Conservation (phyloP, 1,284 basidiomycete genomes). For the Inonotus obliquus region DNA sequence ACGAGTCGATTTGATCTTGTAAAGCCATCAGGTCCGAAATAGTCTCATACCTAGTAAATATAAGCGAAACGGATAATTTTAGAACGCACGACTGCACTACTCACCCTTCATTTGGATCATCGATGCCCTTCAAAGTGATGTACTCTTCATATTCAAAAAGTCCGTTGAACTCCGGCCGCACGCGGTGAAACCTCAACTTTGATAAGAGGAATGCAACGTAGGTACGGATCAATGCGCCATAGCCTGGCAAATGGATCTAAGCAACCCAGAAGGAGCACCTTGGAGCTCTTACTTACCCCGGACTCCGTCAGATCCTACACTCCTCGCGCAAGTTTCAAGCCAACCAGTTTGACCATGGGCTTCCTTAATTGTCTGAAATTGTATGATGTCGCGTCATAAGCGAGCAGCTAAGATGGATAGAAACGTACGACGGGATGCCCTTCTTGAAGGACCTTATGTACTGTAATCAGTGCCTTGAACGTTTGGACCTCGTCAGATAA, state of each 20-base stretch:
- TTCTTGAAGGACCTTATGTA: constrained; percentile 94
- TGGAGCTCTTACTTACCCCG: constrained; percentile 48
- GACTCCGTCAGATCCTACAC: constrained; percentile 74
- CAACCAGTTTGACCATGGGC: constrained; percentile 94
- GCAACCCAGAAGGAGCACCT: background rate
- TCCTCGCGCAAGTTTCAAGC: constrained; percentile 92
- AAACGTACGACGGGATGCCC: constrained; percentile 83
- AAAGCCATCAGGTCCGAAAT: constrained; percentile 93
- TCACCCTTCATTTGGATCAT: constrained; percentile 96
- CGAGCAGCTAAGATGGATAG: background rate
- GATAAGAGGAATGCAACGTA: constrained; percentile 93
- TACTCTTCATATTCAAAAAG: constrained; percentile 98
- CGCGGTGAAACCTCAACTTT: constrained; percentile 92
- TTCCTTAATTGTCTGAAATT: constrained; percentile 81
- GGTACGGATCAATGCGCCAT: constrained; percentile 86
- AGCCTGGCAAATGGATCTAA: constrained; percentile 50
- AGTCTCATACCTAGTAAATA: constrained; percentile 78
- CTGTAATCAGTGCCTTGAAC: constrained; percentile 93
- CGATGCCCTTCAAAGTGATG: constrained; percentile 90
- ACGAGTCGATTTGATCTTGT: constrained; percentile 96
- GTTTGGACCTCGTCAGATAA: constrained; percentile 93
- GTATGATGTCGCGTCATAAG: background rate
- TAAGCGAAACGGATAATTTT: constrained; percentile 11
- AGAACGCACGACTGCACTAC: constrained; percentile 25
- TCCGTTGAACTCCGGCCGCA: constrained; percentile 94